A percentile compares a stretch with the other conserved stretches of the same genome.
phyloP scores from a whole-genome alignment of 1,139 yeast species.

The Kodamaea derodonti region DNA sequence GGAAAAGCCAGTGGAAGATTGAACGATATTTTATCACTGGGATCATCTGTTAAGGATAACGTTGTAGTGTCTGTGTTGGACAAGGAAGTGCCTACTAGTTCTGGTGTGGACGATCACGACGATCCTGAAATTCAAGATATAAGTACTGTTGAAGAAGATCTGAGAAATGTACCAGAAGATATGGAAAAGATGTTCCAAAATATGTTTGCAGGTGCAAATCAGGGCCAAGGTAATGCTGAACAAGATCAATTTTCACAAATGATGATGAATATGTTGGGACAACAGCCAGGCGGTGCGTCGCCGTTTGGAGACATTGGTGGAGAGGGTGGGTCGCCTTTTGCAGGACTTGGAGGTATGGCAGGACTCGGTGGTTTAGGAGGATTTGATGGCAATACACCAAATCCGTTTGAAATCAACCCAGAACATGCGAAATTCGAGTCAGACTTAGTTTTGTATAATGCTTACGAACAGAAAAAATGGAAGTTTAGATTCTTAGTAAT shows the following conservation, averaged over 20 bases:
- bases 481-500: conserved; percentile 30
- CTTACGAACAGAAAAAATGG: conserved; percentile 32
- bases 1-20: conserved; percentile 57
- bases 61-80: conserved; percentile 37
- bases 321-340: conserved; percentile 5
- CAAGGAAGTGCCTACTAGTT: conserved; percentile 9
- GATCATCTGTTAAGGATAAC: conserved; percentile 35
- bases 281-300: conserved; percentile 11
- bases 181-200: conserved; percentile 36
- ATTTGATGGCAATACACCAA: conserved; percentile 3
- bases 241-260: conserved; percentile 29
- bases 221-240: conserved; percentile 9
- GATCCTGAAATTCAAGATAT: conserved; percentile 36
- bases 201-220: conserved; percentile 22
- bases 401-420: conserved; percentile 11
- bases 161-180: conserved; percentile 16
- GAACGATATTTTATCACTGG: conserved; percentile 42
- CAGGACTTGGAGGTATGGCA: conserved; percentile 11
- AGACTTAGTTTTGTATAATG: conserved; percentile 28
- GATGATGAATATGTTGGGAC: conserved; percentile 24
- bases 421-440: conserved; percentile 27
- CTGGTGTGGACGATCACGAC: conserved; percentile 15
- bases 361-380: conserved; percentile 9
- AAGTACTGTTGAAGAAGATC: conserved; percentile 13
- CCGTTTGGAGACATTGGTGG: conserved; percentile 4